Evolutionary conservation across 306 rosid genomes (phyloP), one percentile per base, ranked within the genome.

Genomic region (Datisca glomerata): DNA sequence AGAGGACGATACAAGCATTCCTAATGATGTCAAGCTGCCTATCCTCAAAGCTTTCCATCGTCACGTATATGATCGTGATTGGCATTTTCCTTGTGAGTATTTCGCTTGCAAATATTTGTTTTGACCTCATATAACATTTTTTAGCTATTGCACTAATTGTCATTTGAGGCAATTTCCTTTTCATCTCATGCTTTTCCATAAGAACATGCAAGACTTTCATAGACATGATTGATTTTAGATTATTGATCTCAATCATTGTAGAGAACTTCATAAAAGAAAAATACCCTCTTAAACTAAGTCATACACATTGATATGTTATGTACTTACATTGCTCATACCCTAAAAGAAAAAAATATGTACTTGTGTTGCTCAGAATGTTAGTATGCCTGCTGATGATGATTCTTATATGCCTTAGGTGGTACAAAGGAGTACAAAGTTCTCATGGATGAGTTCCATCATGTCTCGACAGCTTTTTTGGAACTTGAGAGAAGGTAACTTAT

Each of bases 381-480:
- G n/a, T 31, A 11, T 12, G 4, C n/a, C 9, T 12, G n/a, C 3
- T 1, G 36, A 31, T 31, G 37, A 29, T 25, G 0, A 59, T 64
- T 34, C 16, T 61, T 21, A 51, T 57, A 60, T 70, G 48, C 2
- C 44, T 66, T 15, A 91, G 98, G 98, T 62, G 98, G 98, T 64
- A 75, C 84, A 31, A 84, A 91, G 65, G 72, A 91, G 39, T 91
- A 91, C 78, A 80, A 91, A 73, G 79, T 91, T 76, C 91, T 91
- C 55, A 91, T 91, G 98, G 98, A 91, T 47, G 72, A 91, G 72
- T 73, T 91, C 70, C 98, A 78, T 70, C 96, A 68, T 21, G 92
- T 91, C 66, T 78, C 94, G 47, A 73, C 77, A 34, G 98, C 98
- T 34, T 89, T 84, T 70, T 68, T 80, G 74, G 98, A 89, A 58